Percentiles rank a stretch among this genome's conserved stretches.
Conservation (phyloP, 1,284 basidiomycete genomes). For the Spongispora temasekensis region DNA sequence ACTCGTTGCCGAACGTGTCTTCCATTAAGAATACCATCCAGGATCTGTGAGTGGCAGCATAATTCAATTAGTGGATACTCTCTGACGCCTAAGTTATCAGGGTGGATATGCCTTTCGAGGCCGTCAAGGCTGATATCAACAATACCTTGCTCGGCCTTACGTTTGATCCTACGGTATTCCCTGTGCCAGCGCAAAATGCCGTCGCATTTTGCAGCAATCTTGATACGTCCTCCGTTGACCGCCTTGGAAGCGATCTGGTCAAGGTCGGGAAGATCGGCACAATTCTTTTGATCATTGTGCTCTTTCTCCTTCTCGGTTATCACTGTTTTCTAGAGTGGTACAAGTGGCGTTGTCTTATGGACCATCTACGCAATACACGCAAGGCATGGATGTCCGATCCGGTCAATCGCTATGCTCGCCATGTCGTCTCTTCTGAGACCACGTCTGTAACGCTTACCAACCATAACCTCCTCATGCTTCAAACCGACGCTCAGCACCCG, state of each 20-base stretch:
- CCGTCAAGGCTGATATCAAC: slow-evolving; percentile 85
- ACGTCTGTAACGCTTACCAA: slow-evolving; percentile 65
- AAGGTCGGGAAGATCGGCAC: slow-evolving; percentile 78
- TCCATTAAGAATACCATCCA: slow-evolving; percentile 77
- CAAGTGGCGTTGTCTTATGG: slow-evolving; percentile 71
- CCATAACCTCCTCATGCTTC: slow-evolving; percentile 76
- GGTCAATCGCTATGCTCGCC: slow-evolving; percentile 42
- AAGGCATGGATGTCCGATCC: slow-evolving; percentile 76
- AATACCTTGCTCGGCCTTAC: slow-evolving; percentile 71
- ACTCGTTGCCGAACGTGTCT: slow-evolving; percentile 76
- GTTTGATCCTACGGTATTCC: slow-evolving; percentile 71
- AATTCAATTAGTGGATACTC: neutral
- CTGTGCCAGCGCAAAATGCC: slow-evolving; percentile 67
- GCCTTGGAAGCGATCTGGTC: slow-evolving; percentile 75
- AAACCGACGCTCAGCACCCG: slow-evolving; percentile 67
- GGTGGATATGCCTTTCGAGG: slow-evolving; percentile 84
- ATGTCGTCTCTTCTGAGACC: slow-evolving; percentile 37
- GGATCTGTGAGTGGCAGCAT: slow-evolving; percentile 54
- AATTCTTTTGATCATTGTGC: slow-evolving; percentile 64
- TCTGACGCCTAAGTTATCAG: slow-evolving; percentile 44
- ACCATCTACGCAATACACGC: slow-evolving; percentile 67
- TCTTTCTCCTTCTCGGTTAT: slow-evolving; percentile 62
- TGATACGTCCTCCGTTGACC: slow-evolving; percentile 83
- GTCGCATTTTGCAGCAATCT: slow-evolving; percentile 74
- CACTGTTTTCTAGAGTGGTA: slow-evolving; percentile 77